Evolutionary conservation across 1,139 yeast genomes (phyloP), one percentile per base, ranked within the genome.

Genomic region (Sugiyamaella novakii): DNA sequence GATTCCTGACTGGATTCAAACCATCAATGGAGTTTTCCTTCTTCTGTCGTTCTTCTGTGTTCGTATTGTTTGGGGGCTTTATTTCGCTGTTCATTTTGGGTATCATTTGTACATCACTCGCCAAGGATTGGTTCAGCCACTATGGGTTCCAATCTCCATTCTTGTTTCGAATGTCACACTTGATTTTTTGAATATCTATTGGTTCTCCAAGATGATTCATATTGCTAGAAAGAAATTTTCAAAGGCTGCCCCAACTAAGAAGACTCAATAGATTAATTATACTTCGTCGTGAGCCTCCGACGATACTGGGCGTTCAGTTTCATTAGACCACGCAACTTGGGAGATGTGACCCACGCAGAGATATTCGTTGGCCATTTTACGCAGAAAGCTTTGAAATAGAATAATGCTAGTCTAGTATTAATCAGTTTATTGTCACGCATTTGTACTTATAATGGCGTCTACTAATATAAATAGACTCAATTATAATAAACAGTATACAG

Each of bases 51-150:
- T 92, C 70, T 91, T 92, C 73, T 60, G 74, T 14, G 84, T 84
- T 34, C 76, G 98, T 62, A 84, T 92, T 53, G 72, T 82, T 36
- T 89, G 95, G 87, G 98, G 98, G 4, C 84, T 89, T 78, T 83
- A 79, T 65, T 87, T 89, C 50, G 84, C 84, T 37, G 56, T 56
- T 45, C 19, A 33, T 8, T 57, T 63, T 42, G 63, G 54, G 40
- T 36, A 31, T 43, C 69, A 65, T 46, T 49, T 60, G 10, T 51
- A 63, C 33, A 47, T 47, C 25, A 43, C 52, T 34, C 29, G 37
- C 36, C 74, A 76, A 22, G 14, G 14, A 11, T 25, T 18, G 17
- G 4, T 12, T 22, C 39, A 21, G 6, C 49, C 49, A 10, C 54
- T 72, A 55, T 69, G 73, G 56, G 75, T 75, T 27, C 78, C 85